Conservation (phyloP, 768 basidiomycete species). For the Mrakia gelida region DNA sequence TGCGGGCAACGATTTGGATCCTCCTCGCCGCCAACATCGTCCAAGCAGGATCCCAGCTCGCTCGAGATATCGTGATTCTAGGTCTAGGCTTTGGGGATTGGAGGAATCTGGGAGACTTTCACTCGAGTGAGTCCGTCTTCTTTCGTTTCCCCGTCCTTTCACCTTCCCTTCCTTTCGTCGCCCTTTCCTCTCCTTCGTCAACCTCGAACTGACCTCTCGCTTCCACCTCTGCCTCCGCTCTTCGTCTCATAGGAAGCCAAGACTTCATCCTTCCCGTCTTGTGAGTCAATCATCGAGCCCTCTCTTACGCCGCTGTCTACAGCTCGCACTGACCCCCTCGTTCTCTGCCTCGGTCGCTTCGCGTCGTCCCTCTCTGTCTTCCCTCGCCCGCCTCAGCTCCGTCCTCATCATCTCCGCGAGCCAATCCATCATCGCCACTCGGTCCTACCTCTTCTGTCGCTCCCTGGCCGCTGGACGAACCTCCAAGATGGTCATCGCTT, state of each 20-base stretch:
- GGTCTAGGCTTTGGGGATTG: neutral
- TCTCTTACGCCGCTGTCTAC: no score
- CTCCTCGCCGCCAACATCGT: neutral
- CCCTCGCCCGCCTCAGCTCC: neutral
- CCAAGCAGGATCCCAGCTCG: neutral
- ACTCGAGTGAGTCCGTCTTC: neutral
- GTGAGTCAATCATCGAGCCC: neutral
- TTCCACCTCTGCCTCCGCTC: no score
- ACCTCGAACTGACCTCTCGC: no score
- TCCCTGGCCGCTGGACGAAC: neutral
- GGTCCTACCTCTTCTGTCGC: conserved; percentile 6
- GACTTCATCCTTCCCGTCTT: neutral
- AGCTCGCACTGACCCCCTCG: neutral
- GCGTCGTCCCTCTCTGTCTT: neutral
- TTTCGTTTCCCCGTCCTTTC: neutral
- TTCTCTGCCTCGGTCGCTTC: no score
- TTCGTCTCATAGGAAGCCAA: neutral
- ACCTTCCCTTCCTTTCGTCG: no score
- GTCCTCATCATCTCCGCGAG: neutral
- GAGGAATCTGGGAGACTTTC: neutral
- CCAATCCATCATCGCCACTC: neutral
- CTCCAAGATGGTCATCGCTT: neutral
- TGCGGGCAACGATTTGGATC: neutral
- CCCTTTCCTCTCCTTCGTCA: no score
- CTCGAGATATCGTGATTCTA: neutral